phyloP scores from a whole-genome alignment of 2,329 filamentous ascomycete species.

The Fusarium citri region DNA sequence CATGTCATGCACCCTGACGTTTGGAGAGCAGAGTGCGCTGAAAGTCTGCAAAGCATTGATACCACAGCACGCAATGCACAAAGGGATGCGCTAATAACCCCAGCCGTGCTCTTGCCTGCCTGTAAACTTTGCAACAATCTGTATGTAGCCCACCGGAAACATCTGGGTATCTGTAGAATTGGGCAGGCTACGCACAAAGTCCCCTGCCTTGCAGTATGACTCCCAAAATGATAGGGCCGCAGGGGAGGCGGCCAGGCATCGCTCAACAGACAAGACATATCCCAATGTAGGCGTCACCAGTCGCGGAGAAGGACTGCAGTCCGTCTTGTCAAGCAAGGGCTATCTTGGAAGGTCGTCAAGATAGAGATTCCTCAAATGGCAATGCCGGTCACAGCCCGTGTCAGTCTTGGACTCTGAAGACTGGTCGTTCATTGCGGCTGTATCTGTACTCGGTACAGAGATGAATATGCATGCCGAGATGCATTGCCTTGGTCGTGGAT shows the following conservation, averaged over 20 bases:
- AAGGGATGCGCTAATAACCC: slow-evolving; percentile 1
- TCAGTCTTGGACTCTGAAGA: slow-evolving; percentile 1
- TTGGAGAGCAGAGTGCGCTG: slow-evolving; percentile 12
- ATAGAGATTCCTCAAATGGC: not conserved
- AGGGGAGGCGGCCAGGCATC: slow-evolving; percentile 6
- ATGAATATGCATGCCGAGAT: slow-evolving; percentile 24
- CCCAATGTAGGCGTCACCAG: slow-evolving; percentile 9
- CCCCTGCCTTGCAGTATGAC: slow-evolving; percentile 12
- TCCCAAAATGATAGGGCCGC: slow-evolving; percentile 7
- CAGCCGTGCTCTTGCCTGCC: not conserved
- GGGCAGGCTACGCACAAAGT: slow-evolving; percentile 11
- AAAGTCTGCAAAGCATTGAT: slow-evolving; percentile 11
- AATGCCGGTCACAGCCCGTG: not conserved
- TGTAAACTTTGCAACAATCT: not conserved
- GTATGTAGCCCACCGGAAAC: not conserved
- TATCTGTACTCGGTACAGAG: not conserved
- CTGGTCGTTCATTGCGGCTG: slow-evolving; percentile 8
- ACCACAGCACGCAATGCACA: slow-evolving; percentile 4
- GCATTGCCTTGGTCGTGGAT: slow-evolving; percentile 10
- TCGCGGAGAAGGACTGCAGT: slow-evolving; percentile 12
- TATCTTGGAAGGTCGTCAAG: not conserved
- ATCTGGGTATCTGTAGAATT: not conserved
- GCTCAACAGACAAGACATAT: not conserved
- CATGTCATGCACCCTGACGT: slow-evolving; percentile 27
- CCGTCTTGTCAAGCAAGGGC: not conserved